Evolutionary conservation across 202 grass and related monocot species (phyloP), one percentile per base, ranked within the genome.

Genomic region (Zizania palustris): DNA sequence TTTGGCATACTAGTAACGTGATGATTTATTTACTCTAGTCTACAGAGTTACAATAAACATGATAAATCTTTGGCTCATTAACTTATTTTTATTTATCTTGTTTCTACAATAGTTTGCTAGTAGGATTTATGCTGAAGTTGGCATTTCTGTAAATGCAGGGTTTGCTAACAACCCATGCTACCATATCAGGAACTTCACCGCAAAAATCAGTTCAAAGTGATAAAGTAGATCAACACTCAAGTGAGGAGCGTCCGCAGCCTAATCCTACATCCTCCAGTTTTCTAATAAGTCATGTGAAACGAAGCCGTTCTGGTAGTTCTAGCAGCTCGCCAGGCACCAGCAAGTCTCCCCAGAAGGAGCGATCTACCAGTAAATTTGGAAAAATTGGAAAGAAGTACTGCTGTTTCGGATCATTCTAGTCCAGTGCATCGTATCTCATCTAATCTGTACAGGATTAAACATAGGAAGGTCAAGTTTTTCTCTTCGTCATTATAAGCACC

Each of bases 381-480:
- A 86, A 80, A 71, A 45, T 83, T 18, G 80, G 80, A 46, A 86
- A 74, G 79, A 89, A 78, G 56, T 90, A 80, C 66, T 90, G 35
- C 42, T 90, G 88, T 44, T 90, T 83, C 3, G 44, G 35, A 45
- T 80, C 80, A 56, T 90, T 80, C 56, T 80, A 77, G 65, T 54
- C 15, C 12, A 33, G 9, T 38, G 54, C 63, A 50, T 71, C 41
- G 44, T 15, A 55, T 85, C 43, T 45, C 56, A 60, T 37, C 22
- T 49, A 41, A 44, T 75, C 39, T 75, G 80, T 83, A 75, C 80
- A 83, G 71, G 42, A 64, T 53, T 13, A 49, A 53, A 42, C 15
- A 48, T 71, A 15, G 55, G 14, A 7, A 10, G 65, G 22, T 46
- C 53, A 42, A 69, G 51, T 45, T 70, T 56, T 46, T 10, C 28